Evolutionary conservation across 768 basidiomycete species (phyloP).

Genomic region (Lentinula guzmanii): DNA sequence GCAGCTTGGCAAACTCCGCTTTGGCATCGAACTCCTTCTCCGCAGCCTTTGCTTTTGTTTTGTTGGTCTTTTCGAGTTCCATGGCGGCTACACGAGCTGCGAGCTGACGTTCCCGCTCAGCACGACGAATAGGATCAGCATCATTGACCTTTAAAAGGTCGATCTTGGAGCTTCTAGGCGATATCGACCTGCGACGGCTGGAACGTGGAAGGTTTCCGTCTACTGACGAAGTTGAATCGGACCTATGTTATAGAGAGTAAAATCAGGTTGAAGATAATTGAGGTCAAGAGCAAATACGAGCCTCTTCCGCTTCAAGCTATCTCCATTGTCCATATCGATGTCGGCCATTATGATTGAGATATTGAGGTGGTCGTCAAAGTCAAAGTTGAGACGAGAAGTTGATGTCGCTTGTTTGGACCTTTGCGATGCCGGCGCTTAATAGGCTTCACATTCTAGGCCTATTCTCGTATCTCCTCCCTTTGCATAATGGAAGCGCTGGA

Average conservation of each 20-base stretch:
- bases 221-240: conserved; percentile 39
- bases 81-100: conserved; percentile 64
- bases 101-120: conserved; percentile 75
- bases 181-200: conserved; percentile 38
- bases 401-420: neutral
- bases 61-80: conserved; percentile 57
- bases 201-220: conserved; percentile 35
- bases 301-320: conserved; percentile 47
- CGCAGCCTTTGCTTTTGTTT: conserved; percentile 40
- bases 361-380: neutral
- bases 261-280: neutral
- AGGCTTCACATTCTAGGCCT: neutral
- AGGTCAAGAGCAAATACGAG: neutral
- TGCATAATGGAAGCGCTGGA: conserved; percentile 44
- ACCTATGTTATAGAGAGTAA: conserved; percentile 25
- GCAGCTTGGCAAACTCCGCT: conserved; percentile 86
- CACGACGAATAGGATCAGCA: conserved; percentile 69
- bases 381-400: neutral
- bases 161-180: conserved; percentile 26
- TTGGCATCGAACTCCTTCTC: conserved; percentile 59
- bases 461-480: neutral
- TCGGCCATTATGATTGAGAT: conserved; percentile 28
- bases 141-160: conserved; percentile 46
- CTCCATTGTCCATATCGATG: conserved; percentile 27
- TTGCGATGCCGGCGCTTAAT: neutral